Evolutionary conservation across 345 rosid genomes (phyloP).

Genomic region (Syzygium aqueum): DNA sequence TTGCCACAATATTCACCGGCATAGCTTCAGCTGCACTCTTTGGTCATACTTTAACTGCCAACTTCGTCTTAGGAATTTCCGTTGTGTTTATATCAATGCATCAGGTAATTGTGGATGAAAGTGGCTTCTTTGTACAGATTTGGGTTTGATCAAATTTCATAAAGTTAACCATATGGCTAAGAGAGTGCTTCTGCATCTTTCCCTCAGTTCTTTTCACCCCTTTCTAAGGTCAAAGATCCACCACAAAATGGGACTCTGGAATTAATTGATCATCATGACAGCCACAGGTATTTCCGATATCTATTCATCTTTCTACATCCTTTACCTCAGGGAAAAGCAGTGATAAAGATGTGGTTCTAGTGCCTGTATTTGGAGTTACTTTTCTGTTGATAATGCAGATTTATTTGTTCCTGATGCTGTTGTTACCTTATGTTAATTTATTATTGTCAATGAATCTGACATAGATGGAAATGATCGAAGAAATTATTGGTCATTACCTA

Average conservation of each 20-base stretch:
- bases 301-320: background rate
- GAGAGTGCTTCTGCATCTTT: background rate
- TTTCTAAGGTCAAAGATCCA: conserved; percentile 22
- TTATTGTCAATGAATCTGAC: background rate
- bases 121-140: background rate
- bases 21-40: conserved; percentile 26
- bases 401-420: background rate
- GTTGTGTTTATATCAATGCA: conserved; percentile 35
- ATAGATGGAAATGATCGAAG: background rate
- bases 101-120: conserved; percentile 11
- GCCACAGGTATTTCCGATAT: conserved; percentile 1
- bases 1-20: conserved; percentile 31
- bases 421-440: background rate
- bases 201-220: conserved; percentile 28
- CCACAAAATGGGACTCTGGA: conserved; percentile 6
- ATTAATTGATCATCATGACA: background rate
- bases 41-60: conserved; percentile 25
- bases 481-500: background rate
- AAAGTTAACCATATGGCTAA: background rate
- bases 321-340: background rate
- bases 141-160: background rate
- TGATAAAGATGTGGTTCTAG: background rate
- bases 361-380: background rate
- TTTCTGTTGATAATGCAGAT: background rate
- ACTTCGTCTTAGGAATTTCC: conserved; percentile 28